A percentile compares a stretch with the other conserved stretches of the same genome.
Conservation (phyloP, 345 rosid species). For the Moricandia moricandioides region DNA sequence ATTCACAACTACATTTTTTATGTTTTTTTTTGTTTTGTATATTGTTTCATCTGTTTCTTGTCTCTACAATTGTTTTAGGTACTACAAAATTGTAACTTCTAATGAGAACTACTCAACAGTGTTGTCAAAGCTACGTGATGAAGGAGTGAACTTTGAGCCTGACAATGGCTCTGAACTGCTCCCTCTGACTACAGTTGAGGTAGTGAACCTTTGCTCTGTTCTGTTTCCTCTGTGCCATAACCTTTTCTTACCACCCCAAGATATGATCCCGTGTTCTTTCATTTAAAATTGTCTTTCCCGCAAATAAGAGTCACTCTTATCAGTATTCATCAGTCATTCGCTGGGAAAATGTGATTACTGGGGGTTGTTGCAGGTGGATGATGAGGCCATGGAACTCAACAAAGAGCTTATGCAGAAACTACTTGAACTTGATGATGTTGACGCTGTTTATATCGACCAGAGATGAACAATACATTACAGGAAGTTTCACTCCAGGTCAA, state of each 20-base stretch:
- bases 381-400: constrained; percentile 88
- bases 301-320: not conserved
- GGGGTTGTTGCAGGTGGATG: constrained; percentile 66
- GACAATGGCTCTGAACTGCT: constrained; percentile 93
- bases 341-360: not conserved
- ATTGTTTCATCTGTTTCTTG: constrained; percentile 15
- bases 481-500: constrained; percentile 12
- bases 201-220: constrained; percentile 19
- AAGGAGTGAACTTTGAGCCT: constrained; percentile 74
- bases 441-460: constrained; percentile 86
- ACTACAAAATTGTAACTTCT: constrained; percentile 75
- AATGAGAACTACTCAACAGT: constrained; percentile 63
- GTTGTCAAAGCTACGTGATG: constrained; percentile 66
- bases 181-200: constrained; percentile 74
- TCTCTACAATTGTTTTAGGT: constrained; percentile 43
- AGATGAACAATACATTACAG: constrained; percentile 35
- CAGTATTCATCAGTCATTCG: not conserved
- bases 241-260: not conserved
- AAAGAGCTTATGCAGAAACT: constrained; percentile 73
- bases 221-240: not conserved
- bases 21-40: not conserved
- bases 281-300: not conserved
- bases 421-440: constrained; percentile 90
- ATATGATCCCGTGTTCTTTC: not conserved
- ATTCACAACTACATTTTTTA: not conserved